Conservation (phyloP, 148 eudicot genomes). For the Diospyros lotus region DNA sequence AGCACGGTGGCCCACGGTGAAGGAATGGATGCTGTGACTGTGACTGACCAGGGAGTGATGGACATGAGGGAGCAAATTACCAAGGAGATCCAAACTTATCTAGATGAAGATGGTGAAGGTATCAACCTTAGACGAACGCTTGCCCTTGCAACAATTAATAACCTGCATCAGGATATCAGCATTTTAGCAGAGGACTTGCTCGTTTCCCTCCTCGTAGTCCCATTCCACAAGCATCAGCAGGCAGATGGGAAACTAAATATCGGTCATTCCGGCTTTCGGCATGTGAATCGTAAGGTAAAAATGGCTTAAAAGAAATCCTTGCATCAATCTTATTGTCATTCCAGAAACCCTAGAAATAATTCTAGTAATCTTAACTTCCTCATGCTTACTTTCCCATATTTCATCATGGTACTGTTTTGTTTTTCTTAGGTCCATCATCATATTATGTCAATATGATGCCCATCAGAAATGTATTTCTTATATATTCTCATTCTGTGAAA, state of each 20-base stretch:
- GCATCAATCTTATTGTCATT: background rate
- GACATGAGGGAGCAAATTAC: slow-evolving; percentile 57
- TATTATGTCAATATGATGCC: too few species aligned
- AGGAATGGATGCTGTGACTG: slow-evolving; percentile 38
- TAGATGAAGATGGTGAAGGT: slow-evolving; percentile 40
- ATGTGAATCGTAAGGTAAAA: slow-evolving; percentile 84
- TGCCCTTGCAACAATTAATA: slow-evolving; percentile 53
- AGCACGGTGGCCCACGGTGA: slow-evolving; percentile 50
- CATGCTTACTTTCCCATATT: too few species aligned
- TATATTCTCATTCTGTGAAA: too few species aligned
- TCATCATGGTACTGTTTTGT: too few species aligned
- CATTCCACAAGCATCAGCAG: slow-evolving; percentile 58
- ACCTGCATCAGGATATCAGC: slow-evolving; percentile 79
- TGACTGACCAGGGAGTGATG: slow-evolving; percentile 50
- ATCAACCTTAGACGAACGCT: slow-evolving; percentile 49
- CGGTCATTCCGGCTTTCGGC: slow-evolving; percentile 62
- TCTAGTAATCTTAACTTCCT: too few species aligned
- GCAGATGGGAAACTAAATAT: slow-evolving; percentile 38
- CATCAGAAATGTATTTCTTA: too few species aligned
- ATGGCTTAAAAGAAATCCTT: background rate
- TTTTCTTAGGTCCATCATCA: too few species aligned
- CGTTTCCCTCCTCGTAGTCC: slow-evolving; percentile 57
- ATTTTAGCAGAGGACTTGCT: slow-evolving; percentile 60
- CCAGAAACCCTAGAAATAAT: background rate
- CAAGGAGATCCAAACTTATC: slow-evolving; percentile 32